Conservation (phyloP, 106 monocot genomes). For the Phalaenopsis equestris region DNA sequence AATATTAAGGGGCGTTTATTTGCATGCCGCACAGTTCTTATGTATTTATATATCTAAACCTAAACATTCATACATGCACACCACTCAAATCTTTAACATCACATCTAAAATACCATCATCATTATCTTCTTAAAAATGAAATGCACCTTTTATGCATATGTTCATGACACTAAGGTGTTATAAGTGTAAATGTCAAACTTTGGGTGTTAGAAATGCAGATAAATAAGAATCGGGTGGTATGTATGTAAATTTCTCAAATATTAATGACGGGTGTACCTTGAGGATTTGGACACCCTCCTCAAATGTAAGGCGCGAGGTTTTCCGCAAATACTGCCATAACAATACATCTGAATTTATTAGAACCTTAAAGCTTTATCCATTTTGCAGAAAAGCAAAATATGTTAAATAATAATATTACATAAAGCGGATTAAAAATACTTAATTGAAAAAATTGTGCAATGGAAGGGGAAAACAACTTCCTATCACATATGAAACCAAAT, state of each 20-base stretch:
- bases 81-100: too few relatives aligned
- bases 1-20: neutral
- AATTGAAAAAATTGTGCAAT: neutral
- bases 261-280: conserved; percentile 38
- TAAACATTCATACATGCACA: too few relatives aligned
- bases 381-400: neutral
- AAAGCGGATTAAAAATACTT: neutral
- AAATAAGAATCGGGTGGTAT: too few relatives aligned
- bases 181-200: too few relatives aligned
- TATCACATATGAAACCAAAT: neutral
- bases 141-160: too few relatives aligned
- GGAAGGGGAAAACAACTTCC: neutral
- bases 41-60: too few relatives aligned
- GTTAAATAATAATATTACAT: neutral
- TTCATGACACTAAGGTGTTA: too few relatives aligned
- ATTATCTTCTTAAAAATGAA: too few relatives aligned
- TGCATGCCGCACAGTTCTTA: too few relatives aligned
- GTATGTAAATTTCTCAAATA: too few relatives aligned
- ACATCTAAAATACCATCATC: too few relatives aligned
- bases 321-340: conserved; percentile 56
- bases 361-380: neutral
- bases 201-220: too few relatives aligned
- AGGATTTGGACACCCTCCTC: conserved; percentile 87
- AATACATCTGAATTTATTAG: neutral
- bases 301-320: conserved; percentile 72